These are phyloP conservation scores for Hibiscus tridactylites DNA, from an alignment of 345 rosid genomes.

Conservation along the genomic window DNA sequence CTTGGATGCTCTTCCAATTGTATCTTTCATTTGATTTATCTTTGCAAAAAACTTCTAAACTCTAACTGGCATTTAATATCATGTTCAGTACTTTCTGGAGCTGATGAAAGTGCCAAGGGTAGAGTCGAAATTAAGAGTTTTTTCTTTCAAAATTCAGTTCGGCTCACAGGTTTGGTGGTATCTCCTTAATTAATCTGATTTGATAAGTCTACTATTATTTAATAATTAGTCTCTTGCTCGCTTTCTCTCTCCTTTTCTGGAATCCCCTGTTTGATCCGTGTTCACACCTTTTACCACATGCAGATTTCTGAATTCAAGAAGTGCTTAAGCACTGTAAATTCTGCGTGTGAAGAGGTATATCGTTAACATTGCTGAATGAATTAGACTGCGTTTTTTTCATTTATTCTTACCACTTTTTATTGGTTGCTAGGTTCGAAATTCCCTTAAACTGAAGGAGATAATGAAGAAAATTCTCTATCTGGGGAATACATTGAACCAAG, in stretches of 20 bases:
- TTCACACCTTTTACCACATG: conserved; percentile 13
- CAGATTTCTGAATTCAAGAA: conserved; percentile 82
- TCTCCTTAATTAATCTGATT: conserved; percentile 29
- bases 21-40: neutral
- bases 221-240: conserved; percentile 9
- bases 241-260: neutral
- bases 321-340: conserved; percentile 75
- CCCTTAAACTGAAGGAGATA: conserved; percentile 78
- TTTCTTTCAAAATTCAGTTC: conserved; percentile 94
- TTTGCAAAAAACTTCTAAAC: neutral
- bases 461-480: conserved; percentile 88
- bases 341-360: conserved; percentile 88
- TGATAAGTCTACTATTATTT: conserved; percentile 13
- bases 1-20: neutral
- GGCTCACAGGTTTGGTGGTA: conserved; percentile 79
- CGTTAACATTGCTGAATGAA: conserved; percentile 10
- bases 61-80: conserved; percentile 2
- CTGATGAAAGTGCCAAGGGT: conserved; percentile 98
- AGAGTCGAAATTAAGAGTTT: conserved; percentile 89
- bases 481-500: conserved; percentile 91
- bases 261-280: neutral
- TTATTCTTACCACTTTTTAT: conserved; percentile 10
- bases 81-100: conserved; percentile 79
- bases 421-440: conserved; percentile 65
- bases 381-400: conserved; percentile 3